Base-by-base conservation (phyloP, 495 filamentous ascomycete genomes). In the Xylona heveae region DNA sequence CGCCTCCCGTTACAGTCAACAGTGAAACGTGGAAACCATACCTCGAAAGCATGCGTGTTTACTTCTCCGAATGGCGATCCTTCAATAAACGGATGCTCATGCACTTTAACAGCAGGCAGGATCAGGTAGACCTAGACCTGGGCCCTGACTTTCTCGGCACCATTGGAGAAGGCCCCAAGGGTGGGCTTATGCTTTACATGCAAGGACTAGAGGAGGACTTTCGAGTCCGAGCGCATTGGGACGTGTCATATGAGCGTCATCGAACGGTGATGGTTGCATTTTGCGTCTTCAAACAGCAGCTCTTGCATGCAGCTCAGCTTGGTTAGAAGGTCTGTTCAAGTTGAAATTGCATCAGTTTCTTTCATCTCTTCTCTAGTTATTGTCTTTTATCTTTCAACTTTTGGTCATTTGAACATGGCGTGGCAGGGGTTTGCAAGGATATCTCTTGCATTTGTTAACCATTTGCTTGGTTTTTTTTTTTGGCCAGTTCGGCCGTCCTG, bases 51-150 rank as follows among this genome's bases (percentile, higher is more conserved):
- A 79, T 90, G 57, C 49, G 59, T 10, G 39, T 44, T 1, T 93
- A 92, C 50, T 61, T 84, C 51, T 46, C 46, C n/a, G 62, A 66
- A 14, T 92, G 72, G 70, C 62, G 66, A 31, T 42, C 33, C 0
- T 88, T 73, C 50, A 71, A 76, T 41, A 52, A 51, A 9, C 56
- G 60, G 31, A 74, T 90, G 44, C 46, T 75, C 2, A 46, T 55
- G 1, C 75, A 90, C 40, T 77, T 92, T 42, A 51, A 57, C 7
- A 57, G 64, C 0, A 64, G 80, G 9, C 65, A 78, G 45, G 50
- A 53, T 6, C 48, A 60, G 15, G 51, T 64, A 8, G 59, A 66
- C 18, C 56, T 55, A 22, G 47, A 44, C 0, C 54, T 71, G 20
- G 57, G 54, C 3, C 48, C 51, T 3, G 49, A 52, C 33, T 88